Conservation (phyloP, 75 land plant genomes). For the Cunninghamia lanceolata region DNA sequence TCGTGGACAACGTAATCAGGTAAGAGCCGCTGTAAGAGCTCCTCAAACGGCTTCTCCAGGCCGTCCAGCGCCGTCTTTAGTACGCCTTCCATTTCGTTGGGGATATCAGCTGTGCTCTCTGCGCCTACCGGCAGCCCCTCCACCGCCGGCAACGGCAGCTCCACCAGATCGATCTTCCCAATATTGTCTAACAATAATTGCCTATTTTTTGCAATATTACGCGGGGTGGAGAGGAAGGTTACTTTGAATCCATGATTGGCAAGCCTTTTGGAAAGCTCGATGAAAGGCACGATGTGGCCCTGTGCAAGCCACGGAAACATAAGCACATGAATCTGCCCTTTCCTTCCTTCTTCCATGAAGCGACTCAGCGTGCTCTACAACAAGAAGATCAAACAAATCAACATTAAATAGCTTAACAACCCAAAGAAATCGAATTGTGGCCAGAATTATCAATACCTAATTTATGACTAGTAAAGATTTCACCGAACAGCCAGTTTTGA, state of each 20-base stretch:
- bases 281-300: constrained; percentile 24
- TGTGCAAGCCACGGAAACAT: constrained; percentile 36
- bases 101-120: neutral
- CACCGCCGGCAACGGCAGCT: neutral
- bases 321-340: constrained; percentile 10
- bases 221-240: constrained; percentile 27
- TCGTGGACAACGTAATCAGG: neutral
- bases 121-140: constrained; percentile 19
- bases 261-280: constrained; percentile 25
- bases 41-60: neutral
- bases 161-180: neutral
- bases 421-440: too few relatives aligned
- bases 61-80: neutral
- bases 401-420: too few relatives aligned
- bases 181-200: neutral
- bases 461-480: too few relatives aligned
- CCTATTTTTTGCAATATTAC: constrained; percentile 2
- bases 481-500: too few relatives aligned
- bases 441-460: too few relatives aligned
- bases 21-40: neutral
- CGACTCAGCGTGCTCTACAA: too few relatives aligned
- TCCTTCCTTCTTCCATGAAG: too few relatives aligned
- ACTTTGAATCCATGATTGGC: constrained; percentile 12
- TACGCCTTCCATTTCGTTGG: neutral
- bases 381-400: too few relatives aligned